Conservation (phyloP, 257 asterid genomes). For the Pogostemon cablin region DNA sequence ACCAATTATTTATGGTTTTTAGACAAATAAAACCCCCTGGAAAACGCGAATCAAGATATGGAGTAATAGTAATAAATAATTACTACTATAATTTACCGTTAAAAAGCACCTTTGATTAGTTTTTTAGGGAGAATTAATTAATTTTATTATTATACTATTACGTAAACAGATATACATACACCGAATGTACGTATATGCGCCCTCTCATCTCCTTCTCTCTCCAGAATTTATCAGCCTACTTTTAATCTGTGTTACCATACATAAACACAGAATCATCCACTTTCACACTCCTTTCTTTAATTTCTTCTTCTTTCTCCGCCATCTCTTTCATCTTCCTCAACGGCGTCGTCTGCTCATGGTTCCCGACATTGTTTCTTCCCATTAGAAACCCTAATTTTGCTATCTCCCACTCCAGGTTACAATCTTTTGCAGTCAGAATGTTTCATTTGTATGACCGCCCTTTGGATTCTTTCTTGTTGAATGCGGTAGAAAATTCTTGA, state of each 20-base stretch:
- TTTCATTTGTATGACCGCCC: background rate
- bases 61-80: background rate
- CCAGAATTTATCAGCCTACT: slow-evolving; percentile 28
- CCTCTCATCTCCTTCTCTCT: slow-evolving; percentile 19
- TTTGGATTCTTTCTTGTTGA: slow-evolving; percentile 7
- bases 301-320: slow-evolving; percentile 25
- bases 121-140: no score
- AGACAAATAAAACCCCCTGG: background rate
- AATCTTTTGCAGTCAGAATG: background rate
- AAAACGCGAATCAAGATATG: background rate
- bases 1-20: slow-evolving; percentile 29
- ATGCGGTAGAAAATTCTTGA: slow-evolving; percentile 1
- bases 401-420: slow-evolving; percentile 44
- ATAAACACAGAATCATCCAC: slow-evolving; percentile 30
- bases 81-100: no score
- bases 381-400: slow-evolving; percentile 46
- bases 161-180: background rate
- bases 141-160: background rate
- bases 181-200: background rate
- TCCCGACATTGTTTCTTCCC: slow-evolving; percentile 48
- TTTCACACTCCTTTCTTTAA: background rate
- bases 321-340: slow-evolving; percentile 7
- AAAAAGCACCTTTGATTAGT: no score
- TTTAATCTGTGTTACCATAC: slow-evolving; percentile 17
- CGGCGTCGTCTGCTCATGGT: slow-evolving; percentile 39